Evolutionary conservation across 1,139 yeast species (phyloP), one percentile per base, ranked within the genome.

Genomic region (Candida labiduridarum): DNA sequence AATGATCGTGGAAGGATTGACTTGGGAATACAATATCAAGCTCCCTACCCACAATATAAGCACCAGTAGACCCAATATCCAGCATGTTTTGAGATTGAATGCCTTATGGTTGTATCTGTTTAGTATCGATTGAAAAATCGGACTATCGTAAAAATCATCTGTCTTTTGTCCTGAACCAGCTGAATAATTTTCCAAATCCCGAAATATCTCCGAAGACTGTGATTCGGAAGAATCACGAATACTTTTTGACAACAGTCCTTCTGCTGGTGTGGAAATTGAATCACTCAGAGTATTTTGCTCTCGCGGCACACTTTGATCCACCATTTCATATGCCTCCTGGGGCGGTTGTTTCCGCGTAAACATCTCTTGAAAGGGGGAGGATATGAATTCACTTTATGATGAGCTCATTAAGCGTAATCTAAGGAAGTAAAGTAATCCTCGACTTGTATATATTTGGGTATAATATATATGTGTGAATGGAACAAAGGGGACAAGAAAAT

Each of bases 21-120:
- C 58, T 44, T 63, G 64, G 11, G 79, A 64, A 55, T 76, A 76
- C 1, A 65, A 49, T 4, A 74, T 46, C 2, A 74, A 42, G 0
- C 67, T 66, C 1, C 60, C 33, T 2, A 69, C 19, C 80, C 80
- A 76, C 11, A 58, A 14, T 2, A 41, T 33, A 2, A 53, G 11
- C 5, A 54, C 19, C 56, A 44, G 5, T 48, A 51, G 10, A 51
- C 52, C 34, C 43, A 33, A 22, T 44, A 18, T 18, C 34, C 49
- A 47, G 46, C 55, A 57, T 15, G 42, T 35, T 44, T 49, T 55
- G 46, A 40, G 51, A 44, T 42, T 52, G 33, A 25, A 45, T 34
- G 25, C 56, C 41, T 54, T 44, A 10, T 61, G 59, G 18, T 56
- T 58, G 54, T 68, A 69, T n/a, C 52, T 50, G 30, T 48, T 52